Conservation (phyloP, 1,284 basidiomycete genomes). For the Cryptococcus deneoformans region DNA sequence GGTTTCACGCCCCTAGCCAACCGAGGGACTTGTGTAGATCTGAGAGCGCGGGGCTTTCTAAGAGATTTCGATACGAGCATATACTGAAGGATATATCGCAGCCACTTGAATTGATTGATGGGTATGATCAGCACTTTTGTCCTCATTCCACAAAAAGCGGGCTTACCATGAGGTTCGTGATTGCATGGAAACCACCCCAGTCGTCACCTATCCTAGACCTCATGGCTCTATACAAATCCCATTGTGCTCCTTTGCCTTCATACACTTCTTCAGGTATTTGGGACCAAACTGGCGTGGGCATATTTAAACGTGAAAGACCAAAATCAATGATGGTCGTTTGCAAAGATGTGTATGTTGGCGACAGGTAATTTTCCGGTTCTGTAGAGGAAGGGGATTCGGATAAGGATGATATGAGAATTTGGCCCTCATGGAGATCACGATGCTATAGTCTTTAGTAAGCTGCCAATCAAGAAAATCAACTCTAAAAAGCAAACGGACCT, state of each 20-base stretch:
- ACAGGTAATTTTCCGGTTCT: constrained; percentile 12
- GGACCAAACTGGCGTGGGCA: constrained; percentile 21
- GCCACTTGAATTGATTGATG: too few species aligned
- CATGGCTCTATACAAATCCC: constrained; percentile 93
- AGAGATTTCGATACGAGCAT: constrained; percentile 31
- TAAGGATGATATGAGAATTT: constrained; percentile 74
- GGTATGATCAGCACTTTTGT: background rate
- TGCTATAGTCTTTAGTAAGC: constrained; percentile 59
- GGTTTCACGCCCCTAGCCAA: background rate
- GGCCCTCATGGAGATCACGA: constrained; percentile 97
- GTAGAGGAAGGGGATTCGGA: constrained; percentile 19
- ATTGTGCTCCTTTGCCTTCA: constrained; percentile 84
- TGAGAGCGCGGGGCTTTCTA: constrained; percentile 20
- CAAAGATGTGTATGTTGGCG: constrained; percentile 57
- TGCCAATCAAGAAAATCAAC: background rate
- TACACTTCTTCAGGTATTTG: constrained; percentile 73
- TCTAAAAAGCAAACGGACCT: constrained; percentile 57
- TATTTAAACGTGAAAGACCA: constrained; percentile 78
- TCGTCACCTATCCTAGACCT: constrained; percentile 55
- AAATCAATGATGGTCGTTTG: constrained; percentile 88
- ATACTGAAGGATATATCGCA: constrained; percentile 16
- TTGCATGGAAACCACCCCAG: constrained; percentile 71
- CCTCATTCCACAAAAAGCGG: constrained; percentile 2
- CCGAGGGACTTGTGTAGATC: background rate
- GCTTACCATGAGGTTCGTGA: constrained; percentile 85